Base-by-base conservation (phyloP, 805 yeast species). In the Metschnikowia reukaufii region DNA sequence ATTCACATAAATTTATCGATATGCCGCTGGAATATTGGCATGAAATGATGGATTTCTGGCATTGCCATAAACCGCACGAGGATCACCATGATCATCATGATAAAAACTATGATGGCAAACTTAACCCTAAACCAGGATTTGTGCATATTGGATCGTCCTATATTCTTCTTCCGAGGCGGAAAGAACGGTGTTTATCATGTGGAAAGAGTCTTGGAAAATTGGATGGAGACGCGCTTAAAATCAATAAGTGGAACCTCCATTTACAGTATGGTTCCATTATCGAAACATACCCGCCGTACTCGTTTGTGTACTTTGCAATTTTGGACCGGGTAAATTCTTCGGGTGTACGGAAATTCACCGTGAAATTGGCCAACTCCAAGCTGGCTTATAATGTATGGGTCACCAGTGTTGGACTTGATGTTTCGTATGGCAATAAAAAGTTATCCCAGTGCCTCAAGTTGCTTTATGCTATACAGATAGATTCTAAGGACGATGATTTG, bases 41-140 rank as follows among this genome's bases (percentile, higher is more conserved):
- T 12, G 99, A 92, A 62, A 70, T 94, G 77, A 86, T 92, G 96
- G 98, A 92, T 48, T 86, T 86, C 54, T 92, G 99, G 99, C 97
- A 92, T 63, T 92, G 99, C 61, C 97, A 92, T 60, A 86, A 85
- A 57, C 95, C 95, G 0, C 63, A 66, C 35, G 49, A 48, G 20
- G 55, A 50, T n/a, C 59, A 58, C 36, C 43, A 44, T 17, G 35
- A 33, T 13, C 51, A 57, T 17, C 47, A 61, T 21, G 60, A 47
- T 33, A 60, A 61, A 25, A 62, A 64, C 48, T 55, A 61, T 35
- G 33, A 47, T 43, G 75, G 76, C 6, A 60, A 63, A 1, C 58
- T 83, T 36, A 66, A 58, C 19, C 86, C 92, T 3, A 43, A 60
- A 4, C 49, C 56, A 0, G 61, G 66, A 25, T 62, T 70, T 2